Evolutionary conservation across 108 stramenopile species (phyloP).

Genomic region (Phaeodactylum tricornutum): DNA sequence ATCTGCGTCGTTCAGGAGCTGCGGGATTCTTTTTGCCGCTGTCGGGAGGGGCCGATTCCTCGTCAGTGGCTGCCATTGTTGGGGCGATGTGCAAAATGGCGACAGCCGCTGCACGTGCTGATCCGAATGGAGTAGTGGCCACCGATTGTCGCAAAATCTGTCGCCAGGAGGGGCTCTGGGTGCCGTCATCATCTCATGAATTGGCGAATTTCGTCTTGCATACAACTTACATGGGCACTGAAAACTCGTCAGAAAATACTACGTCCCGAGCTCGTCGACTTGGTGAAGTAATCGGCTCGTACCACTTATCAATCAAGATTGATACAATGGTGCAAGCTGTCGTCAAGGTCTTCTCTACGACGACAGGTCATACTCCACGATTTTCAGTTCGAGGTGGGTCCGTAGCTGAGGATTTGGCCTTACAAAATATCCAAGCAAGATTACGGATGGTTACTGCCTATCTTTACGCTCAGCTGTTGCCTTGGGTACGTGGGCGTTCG

Average conservation of each 20-base stretch:
- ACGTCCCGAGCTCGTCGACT: constrained; percentile 73
- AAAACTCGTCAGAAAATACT: constrained; percentile 79
- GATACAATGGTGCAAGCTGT: constrained; percentile 86
- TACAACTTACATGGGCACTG: constrained; percentile 94
- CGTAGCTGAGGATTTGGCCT: constrained; percentile 87
- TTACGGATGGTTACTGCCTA: constrained; percentile 97
- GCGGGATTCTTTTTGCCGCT: constrained; percentile 94
- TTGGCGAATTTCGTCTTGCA: constrained; percentile 82
- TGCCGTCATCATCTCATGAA: constrained; percentile 73
- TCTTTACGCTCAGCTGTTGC: constrained; percentile 92
- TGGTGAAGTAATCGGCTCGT: constrained; percentile 81
- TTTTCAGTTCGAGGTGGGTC: constrained; percentile 80
- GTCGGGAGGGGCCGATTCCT: constrained; percentile 95
- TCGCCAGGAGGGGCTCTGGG: constrained; percentile 41
- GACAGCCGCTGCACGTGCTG: constrained; percentile 40
- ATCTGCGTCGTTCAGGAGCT: constrained; percentile 86
- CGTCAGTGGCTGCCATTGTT: constrained; percentile 90
- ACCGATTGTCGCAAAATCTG: constrained; percentile 57
- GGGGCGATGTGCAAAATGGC: constrained; percentile 93
- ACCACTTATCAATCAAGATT: constrained; percentile 85
- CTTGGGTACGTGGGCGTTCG: constrained; percentile 80
- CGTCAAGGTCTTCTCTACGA: constrained; percentile 68
- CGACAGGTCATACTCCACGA: constrained; percentile 71
- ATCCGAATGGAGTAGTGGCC: constrained; percentile 46
- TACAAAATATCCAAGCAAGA: constrained; percentile 98